Evolutionary conservation across 768 basidiomycete species (phyloP).

Genomic region (Rhizopogon roseolus): DNA sequence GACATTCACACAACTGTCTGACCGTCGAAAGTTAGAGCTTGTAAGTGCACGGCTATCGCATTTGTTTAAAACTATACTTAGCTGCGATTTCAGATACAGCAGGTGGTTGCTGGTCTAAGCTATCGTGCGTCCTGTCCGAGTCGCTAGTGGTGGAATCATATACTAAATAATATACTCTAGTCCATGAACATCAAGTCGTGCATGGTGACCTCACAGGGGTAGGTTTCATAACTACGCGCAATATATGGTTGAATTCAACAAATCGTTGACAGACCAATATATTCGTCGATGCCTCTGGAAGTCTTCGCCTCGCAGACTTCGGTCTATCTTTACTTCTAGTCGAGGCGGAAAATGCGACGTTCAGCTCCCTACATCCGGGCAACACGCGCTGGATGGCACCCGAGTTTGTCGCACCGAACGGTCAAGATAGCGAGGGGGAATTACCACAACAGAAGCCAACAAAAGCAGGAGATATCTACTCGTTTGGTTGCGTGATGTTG

Average conservation of each 20-base stretch:
- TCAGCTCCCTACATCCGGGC: slow-evolving; percentile 3
- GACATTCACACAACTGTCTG: slow-evolving; percentile 2
- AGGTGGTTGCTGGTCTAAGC: slow-evolving; percentile 12
- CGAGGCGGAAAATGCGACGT: slow-evolving; percentile 26
- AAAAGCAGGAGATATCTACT: slow-evolving; percentile 5
- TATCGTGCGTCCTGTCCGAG: slow-evolving; percentile 8
- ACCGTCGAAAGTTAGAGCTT: slow-evolving; percentile 4
- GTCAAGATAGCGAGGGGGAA: not conserved
- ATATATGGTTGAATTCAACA: not conserved
- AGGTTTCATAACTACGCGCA: not conserved
- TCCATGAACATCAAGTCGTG: not conserved
- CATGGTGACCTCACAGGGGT: slow-evolving; percentile 6
- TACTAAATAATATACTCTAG: not conserved
- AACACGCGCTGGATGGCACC: slow-evolving; percentile 12
- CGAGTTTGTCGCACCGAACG: slow-evolving; percentile 5
- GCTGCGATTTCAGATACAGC: not conserved
- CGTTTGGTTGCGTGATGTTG: slow-evolving; percentile 10
- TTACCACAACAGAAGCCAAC: slow-evolving; percentile 8
- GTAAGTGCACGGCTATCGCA: slow-evolving; percentile 6
- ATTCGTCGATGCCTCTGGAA: slow-evolving; percentile 22
- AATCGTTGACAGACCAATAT: slow-evolving; percentile 2
- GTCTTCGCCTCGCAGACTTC: slow-evolving; percentile 32
- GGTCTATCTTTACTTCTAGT: slow-evolving; percentile 27
- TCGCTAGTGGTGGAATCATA: too few species aligned
- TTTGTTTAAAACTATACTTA: not conserved